Evolutionary conservation across 495 filamentous ascomycete species (phyloP).

Genomic region (Lasiosphaeria hispida): DNA sequence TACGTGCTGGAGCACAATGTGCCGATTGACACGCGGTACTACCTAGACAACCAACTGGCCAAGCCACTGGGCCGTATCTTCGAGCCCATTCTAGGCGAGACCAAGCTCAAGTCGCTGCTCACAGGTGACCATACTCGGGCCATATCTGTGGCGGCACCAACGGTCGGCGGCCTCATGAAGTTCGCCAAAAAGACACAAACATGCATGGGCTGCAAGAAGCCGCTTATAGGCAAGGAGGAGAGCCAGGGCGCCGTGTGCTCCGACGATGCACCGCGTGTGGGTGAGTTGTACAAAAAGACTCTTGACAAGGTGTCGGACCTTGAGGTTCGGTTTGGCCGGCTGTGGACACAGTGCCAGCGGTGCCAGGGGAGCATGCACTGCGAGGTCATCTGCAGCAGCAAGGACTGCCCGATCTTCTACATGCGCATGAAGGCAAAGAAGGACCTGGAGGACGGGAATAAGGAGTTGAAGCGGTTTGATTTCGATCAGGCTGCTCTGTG

Average conservation of each 20-base stretch:
- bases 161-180: constrained; percentile 92
- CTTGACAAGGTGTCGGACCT: constrained; percentile 83
- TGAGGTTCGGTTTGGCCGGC: constrained; percentile 84
- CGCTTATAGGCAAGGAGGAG: constrained; percentile 74
- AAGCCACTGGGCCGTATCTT: constrained; percentile 95
- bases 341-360: constrained; percentile 98
- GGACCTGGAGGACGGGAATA: constrained; percentile 92
- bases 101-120: constrained; percentile 75
- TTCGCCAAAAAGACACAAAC: constrained; percentile 96
- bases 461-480: constrained; percentile 89
- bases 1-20: constrained; percentile 97
- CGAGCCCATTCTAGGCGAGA: constrained; percentile 92
- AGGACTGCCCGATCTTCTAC: constrained; percentile 98
- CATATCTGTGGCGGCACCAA: constrained; percentile 85
- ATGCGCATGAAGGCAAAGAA: constrained; percentile 99
- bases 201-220: constrained; percentile 98
- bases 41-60: constrained; percentile 96
- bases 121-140: constrained; percentile 90
- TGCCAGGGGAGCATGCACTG: constrained; percentile 97
- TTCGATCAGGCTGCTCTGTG: constrained; percentile 60
- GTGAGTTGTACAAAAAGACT: constrained; percentile 91
- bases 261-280: constrained; percentile 77
- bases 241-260: constrained; percentile 82
- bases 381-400: constrained; percentile 94
- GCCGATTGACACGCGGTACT: constrained; percentile 98